phyloP scores from a whole-genome alignment of 1,139 yeast species.

The Sugiyamaella japonica region DNA sequence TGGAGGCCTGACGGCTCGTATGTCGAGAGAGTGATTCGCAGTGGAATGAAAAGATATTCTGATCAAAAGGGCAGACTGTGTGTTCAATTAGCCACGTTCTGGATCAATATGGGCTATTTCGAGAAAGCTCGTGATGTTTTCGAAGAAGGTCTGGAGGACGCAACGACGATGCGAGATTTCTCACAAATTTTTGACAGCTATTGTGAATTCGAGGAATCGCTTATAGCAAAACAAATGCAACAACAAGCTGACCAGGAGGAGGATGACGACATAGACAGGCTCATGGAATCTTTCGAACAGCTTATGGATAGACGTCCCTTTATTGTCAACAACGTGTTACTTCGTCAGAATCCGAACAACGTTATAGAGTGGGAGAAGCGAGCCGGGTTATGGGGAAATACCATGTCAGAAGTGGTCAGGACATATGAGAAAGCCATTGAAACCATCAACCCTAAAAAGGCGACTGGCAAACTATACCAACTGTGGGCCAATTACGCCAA shows the following conservation, averaged over 20 bases:
- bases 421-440: conserved; percentile 68
- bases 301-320: conserved; percentile 57
- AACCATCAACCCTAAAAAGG: conserved; percentile 63
- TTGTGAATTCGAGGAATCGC: conserved; percentile 60
- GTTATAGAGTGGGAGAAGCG: conserved; percentile 71
- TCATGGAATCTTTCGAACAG: conserved; percentile 53
- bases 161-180: conserved; percentile 62
- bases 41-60: conserved; percentile 52
- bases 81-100: conserved; percentile 53
- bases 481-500: conserved; percentile 74
- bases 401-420: conserved; percentile 48
- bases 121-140: conserved; percentile 51
- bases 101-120: conserved; percentile 43
- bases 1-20: conserved; percentile 19
- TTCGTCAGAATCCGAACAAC: conserved; percentile 63
- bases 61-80: conserved; percentile 60
- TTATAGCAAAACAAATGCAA: conserved; percentile 45
- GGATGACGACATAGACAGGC: conserved; percentile 44
- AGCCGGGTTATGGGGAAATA: conserved; percentile 47
- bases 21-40: conserved; percentile 43
- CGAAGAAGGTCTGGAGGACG: conserved; percentile 48
- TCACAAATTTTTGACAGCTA: conserved; percentile 62
- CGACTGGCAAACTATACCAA: conserved; percentile 42
- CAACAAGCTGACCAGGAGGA: conserved; percentile 36
- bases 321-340: conserved; percentile 61